These are phyloP conservation scores for Nepenthes mirabilis DNA, from an alignment of 148 eudicot genomes.

Conservation along the genomic window DNA sequence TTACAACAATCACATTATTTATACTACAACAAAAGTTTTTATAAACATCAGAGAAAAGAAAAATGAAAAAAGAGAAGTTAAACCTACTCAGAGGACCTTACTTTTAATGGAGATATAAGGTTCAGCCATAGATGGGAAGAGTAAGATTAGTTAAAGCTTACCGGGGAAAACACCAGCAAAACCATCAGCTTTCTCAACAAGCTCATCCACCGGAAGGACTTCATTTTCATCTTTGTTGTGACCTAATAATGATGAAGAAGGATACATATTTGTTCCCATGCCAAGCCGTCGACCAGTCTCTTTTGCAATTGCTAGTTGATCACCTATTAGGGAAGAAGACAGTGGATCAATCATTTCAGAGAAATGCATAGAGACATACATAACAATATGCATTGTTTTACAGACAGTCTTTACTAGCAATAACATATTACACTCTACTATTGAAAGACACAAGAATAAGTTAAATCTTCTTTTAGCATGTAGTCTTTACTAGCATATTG, in stretches of 20 bases:
- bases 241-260: conserved; percentile 43
- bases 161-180: conserved; percentile 63
- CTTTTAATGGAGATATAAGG: neutral
- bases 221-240: conserved; percentile 28
- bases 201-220: conserved; percentile 41
- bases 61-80: neutral
- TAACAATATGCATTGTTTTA: neutral
- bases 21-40: no score
- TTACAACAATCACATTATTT: no score
- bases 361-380: neutral
- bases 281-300: conserved; percentile 61
- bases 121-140: neutral
- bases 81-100: neutral
- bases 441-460: no score
- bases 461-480: no score
- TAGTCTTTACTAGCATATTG: no score
- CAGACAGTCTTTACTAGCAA: no score
- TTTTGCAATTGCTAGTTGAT: conserved; percentile 53
- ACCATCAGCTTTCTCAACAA: conserved; percentile 49
- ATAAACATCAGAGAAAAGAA: neutral
- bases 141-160: neutral
- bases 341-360: neutral
- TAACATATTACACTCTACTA: no score
- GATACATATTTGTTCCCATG: conserved; percentile 58
- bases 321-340: conserved; percentile 17